Evolutionary conservation across 805 yeast genomes (phyloP), one percentile per base, ranked within the genome.

Genomic region (Teunomyces stri): DNA sequence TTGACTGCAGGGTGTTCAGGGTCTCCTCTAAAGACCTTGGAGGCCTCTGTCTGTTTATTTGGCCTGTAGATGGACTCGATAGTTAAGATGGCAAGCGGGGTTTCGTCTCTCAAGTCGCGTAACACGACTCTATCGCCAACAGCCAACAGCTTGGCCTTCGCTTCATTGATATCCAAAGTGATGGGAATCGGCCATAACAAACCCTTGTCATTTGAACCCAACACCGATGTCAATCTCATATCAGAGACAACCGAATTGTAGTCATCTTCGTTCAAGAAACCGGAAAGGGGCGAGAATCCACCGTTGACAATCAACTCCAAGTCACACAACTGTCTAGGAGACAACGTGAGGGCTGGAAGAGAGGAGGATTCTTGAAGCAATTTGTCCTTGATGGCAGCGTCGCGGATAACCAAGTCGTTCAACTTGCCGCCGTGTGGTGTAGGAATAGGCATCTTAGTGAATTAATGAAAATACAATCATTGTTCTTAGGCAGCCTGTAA

Each of bases 1-100:
- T 75, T 76, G 59, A 87, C 76, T 10, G 97, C 97, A 16, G 97
- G 97, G 70, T 91, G 98, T 67, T 92, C 97, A 39, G 95, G 91
- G 66, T 92, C 97, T 52, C 97, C 98, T 66, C 97, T 83, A 72
- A 89, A 92, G 25, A 90, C 97, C 63, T 84, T 78, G 55, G 80
- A 68, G 45, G 97, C 97, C 74, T 91, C 98, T 15, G 65, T 64
- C 47, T 71, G 61, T 75, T 92, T 92, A 69, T 91, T 77, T 56
- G 96, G 97, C 58, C 75, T 75, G 75, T 86, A 91, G 29, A 88
- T 79, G 53, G 90, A 94, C 49, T 77, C 82, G 20, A 91, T 74
- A 9, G 95, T 85, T 61, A 91, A 71, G 56, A 91, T 81, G 22
- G 97, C 97, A 58, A 91, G 74, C 0, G 89, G 81, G 45, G 79